These are phyloP conservation scores for Mycena capillaripes DNA, from an alignment of 768 basidiomycete species.

Conservation along the genomic window DNA sequence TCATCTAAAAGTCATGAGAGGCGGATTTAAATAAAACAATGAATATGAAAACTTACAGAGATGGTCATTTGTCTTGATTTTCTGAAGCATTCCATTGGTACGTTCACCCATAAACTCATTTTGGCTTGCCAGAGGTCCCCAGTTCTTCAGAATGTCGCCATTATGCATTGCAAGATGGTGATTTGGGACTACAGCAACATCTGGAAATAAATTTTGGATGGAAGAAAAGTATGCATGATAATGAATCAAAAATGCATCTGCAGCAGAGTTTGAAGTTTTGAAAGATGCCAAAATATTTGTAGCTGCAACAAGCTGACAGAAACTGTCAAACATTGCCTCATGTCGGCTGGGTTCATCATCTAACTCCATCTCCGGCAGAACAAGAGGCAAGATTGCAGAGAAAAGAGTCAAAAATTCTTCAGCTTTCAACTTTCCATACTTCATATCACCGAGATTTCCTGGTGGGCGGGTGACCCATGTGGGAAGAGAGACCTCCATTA, in stretches of 20 bases:
- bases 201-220: constrained; percentile 19
- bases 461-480: constrained; percentile 32
- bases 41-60: constrained; percentile 21
- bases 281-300: constrained; percentile 35
- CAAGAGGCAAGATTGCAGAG: constrained; percentile 28
- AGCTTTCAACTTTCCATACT: constrained; percentile 41
- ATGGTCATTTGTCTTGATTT: constrained; percentile 34
- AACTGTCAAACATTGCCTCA: constrained; percentile 20
- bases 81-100: constrained; percentile 31
- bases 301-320: constrained; percentile 31
- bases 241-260: constrained; percentile 24
- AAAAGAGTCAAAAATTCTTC: constrained; percentile 34
- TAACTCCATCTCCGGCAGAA: constrained; percentile 29
- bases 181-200: constrained; percentile 26
- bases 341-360: constrained; percentile 13
- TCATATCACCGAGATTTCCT: constrained; percentile 34
- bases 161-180: constrained; percentile 37
- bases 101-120: constrained; percentile 37
- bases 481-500: constrained; percentile 28
- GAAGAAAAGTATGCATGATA: constrained; percentile 27
- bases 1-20: constrained; percentile 31
- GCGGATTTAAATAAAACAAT: not conserved
- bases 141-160: constrained; percentile 29
- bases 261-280: constrained; percentile 30
- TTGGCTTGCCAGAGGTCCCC: constrained; percentile 35